Conservation (phyloP, 2,329 filamentous ascomycete genomes). For the Botrytis galanthina region DNA sequence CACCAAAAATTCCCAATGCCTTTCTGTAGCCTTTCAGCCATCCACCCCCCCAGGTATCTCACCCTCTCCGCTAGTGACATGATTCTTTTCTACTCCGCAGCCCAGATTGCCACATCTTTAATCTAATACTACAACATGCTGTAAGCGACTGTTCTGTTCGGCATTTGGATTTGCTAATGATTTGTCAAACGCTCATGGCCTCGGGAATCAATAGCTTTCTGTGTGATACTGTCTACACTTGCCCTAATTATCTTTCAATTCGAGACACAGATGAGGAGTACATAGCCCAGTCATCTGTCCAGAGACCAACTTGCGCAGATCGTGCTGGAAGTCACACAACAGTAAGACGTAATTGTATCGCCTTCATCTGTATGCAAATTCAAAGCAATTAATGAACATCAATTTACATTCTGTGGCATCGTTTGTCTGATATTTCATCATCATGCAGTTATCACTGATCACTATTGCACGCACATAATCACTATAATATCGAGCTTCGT, state of each 20-base stretch:
- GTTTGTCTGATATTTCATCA: not conserved
- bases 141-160: not conserved
- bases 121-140: not conserved
- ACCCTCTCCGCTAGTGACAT: not conserved
- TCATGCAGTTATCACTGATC: not conserved
- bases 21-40: not conserved
- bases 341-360: not conserved
- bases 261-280: not conserved
- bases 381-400: not conserved
- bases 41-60: not conserved
- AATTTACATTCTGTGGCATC: not conserved
- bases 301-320: not conserved
- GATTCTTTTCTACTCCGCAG: not conserved
- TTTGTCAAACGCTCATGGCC: not conserved
- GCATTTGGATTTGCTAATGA: not conserved
- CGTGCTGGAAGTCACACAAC: not conserved
- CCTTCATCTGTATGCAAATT: not conserved
- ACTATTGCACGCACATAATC: not conserved
- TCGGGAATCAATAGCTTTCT: not conserved
- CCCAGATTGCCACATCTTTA: too few relatives aligned
- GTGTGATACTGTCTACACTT: not conserved
- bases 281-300: not conserved
- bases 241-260: not conserved
- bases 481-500: not conserved
- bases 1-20: not conserved